Percentiles rank a stretch among this genome's conserved stretches.
Conservation (phyloP, 2,329 filamentous ascomycete genomes). For the Claviceps digitariae region DNA sequence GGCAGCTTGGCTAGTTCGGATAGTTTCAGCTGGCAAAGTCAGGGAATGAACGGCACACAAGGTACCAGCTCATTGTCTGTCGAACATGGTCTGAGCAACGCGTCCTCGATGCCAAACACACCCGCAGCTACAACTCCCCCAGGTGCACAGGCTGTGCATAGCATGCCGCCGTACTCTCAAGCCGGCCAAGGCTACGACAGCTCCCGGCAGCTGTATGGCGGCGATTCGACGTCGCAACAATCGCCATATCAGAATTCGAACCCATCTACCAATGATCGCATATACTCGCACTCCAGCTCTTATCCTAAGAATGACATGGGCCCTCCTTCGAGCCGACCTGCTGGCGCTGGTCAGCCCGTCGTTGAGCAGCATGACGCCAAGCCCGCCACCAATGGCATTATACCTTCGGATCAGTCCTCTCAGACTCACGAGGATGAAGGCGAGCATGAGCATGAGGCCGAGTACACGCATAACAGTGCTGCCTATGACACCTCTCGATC, state of each 20-base stretch:
- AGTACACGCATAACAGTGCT: constrained; percentile 76
- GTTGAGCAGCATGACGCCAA: constrained; percentile 55
- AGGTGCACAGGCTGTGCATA: constrained; percentile 53
- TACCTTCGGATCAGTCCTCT: constrained; percentile 35
- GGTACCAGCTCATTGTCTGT: constrained; percentile 63
- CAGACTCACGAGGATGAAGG: constrained; percentile 53
- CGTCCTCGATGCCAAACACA: constrained; percentile 80
- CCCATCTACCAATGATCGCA: constrained; percentile 44
- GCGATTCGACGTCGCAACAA: constrained; percentile 53
- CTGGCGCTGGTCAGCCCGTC: constrained; percentile 41
- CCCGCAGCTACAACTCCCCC: constrained; percentile 84
- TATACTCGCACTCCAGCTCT: constrained; percentile 52
- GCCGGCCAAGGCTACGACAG: constrained; percentile 59
- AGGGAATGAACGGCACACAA: constrained; percentile 41
- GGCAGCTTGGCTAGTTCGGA: constrained; percentile 59
- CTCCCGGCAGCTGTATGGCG: constrained; percentile 69
- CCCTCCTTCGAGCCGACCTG: constrained; percentile 53
- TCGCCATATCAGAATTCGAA: constrained; percentile 55
- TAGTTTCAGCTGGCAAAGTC: constrained; percentile 65
- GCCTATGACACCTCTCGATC: constrained; percentile 59
- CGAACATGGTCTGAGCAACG: constrained; percentile 62
- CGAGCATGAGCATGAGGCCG: constrained; percentile 62
- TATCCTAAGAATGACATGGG: constrained; percentile 86
- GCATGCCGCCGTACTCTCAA: constrained; percentile 64
- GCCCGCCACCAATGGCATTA: constrained; percentile 53